Conservation (phyloP, 768 basidiomycete genomes). For the Coprinellus aureogranulatus region DNA sequence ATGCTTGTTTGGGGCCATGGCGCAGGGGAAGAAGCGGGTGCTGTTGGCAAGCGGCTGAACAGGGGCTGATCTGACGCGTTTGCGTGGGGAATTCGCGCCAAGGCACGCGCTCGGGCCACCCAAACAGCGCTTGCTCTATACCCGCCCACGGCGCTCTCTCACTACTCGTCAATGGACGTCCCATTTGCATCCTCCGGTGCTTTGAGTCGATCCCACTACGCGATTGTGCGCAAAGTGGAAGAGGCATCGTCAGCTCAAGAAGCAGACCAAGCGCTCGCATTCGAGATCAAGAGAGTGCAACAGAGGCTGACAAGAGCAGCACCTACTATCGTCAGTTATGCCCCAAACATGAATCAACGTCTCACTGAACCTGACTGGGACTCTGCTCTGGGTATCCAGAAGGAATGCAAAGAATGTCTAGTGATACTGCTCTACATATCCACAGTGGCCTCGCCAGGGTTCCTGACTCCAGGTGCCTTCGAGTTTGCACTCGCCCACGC, state of each 20-base stretch:
- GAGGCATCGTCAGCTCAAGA: constrained; percentile 51
- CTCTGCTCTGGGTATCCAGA: constrained; percentile 40
- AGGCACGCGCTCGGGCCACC: no score
- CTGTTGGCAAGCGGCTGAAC: no score
- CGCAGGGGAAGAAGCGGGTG: constrained; percentile 5
- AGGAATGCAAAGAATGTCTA: constrained; percentile 62
- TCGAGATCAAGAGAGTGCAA: constrained; percentile 60
- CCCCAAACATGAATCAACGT: constrained; percentile 5
- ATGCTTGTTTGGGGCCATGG: constrained; percentile 3
- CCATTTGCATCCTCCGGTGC: constrained; percentile 80
- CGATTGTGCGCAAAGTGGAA: constrained; percentile 73
- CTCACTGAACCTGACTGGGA: neutral
- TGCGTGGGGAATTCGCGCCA: no score
- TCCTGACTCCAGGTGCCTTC: constrained; percentile 43
- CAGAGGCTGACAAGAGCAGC: constrained; percentile 47
- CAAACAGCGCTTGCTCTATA: no score
- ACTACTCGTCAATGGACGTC: constrained; percentile 53
- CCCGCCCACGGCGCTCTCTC: neutral
- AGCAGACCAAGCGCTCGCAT: constrained; percentile 58
- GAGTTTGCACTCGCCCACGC: constrained; percentile 77
- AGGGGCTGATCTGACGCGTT: no score
- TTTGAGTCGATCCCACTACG: constrained; percentile 70
- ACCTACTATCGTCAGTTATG: constrained; percentile 52
- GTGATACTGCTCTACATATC: constrained; percentile 71
- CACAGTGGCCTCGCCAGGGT: constrained; percentile 45